Evolutionary conservation across 306 rosid species (phyloP), one percentile per base, ranked within the genome.

Genomic region (Cucurbita pepo): DNA sequence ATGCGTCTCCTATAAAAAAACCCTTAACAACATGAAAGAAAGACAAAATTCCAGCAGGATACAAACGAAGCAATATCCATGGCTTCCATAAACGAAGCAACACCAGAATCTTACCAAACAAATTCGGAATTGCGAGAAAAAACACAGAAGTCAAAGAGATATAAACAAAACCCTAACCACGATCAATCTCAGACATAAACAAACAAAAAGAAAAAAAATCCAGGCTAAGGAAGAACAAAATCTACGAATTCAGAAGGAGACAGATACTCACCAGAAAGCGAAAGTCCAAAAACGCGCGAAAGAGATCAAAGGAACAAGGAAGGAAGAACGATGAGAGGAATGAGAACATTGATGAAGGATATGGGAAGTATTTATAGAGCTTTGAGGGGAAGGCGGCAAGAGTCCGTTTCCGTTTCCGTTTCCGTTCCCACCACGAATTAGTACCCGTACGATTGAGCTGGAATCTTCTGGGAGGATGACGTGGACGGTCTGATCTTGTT

Each of bases 271-370:
- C 71, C 19, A 18, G 15, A 18, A 19, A 10, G 34, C 36, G 34
- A 40, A 5, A 10, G 47, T 10, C 5, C 1, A 11, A 10, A 16
- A 11, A 47, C 1, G 16, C 6, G 6, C 5, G 1, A 16, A 8
- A 2, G 50, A 1, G 3, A 15, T 0, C 6, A 2, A 37, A 4
- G 8, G 10, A 3, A 10, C 5, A 56, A 4, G 11, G 0, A 13
- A 34, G n/a, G 9, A 58, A 4, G 43, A 34, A 30, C 0, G 48
- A 71, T 37, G 57, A 12, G 10, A 16, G 1, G 3, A 70, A 0
- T 1, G 10, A 0, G 11, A 0, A 6, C 1, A 30, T 30, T 30
- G 0, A 2, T 30, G 3, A 30, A 0, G 5, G 18, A 5, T 0
- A 2, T 6, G n/a, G 37, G n/a, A 3, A 3, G 7, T 52, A 71